Evolutionary conservation across 768 basidiomycete genomes (phyloP).

Genomic region (Pulveroboletus sp.): DNA sequence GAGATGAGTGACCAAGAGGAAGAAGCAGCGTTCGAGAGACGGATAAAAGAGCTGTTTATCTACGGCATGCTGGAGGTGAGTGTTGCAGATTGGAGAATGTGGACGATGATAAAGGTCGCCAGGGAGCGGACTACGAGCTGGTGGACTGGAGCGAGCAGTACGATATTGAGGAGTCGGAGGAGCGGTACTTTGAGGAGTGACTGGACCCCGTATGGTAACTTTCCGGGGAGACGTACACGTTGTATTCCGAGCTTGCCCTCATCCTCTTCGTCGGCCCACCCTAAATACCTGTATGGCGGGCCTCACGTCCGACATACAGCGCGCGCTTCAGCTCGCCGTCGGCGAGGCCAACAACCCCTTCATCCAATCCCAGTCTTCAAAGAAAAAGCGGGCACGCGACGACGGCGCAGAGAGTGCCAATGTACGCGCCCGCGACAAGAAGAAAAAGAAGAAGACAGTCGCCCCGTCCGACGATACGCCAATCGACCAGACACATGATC

Average conservation of each 20-base stretch:
- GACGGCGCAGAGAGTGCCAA: conserved; percentile 10
- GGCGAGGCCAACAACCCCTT: conserved; percentile 43
- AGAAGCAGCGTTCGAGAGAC: conserved; percentile 51
- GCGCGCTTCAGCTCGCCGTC: conserved; percentile 48
- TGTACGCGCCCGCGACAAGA: conserved; percentile 26
- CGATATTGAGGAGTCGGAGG: conserved; percentile 56
- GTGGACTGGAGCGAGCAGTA: conserved; percentile 75
- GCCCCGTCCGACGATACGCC: conserved; percentile 16
- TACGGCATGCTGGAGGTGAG: conserved; percentile 72
- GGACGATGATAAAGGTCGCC: conserved; percentile 6
- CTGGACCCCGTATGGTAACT: conserved; percentile 13
- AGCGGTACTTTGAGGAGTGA: conserved; percentile 72
- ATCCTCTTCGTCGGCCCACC: conserved; percentile 37
- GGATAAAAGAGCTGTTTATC: conserved; percentile 66
- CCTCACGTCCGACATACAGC: conserved; percentile 44
- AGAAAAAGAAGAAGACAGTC: conserved; percentile 33
- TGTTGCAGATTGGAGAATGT: not conserved
- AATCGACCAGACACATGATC: conserved; percentile 1
- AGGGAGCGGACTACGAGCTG: conserved; percentile 67
- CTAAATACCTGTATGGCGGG: conserved; percentile 35
- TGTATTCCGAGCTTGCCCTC: conserved; percentile 37
- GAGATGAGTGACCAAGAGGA: conserved; percentile 47
- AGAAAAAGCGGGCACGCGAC: conserved; percentile 34
- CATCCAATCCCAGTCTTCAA: conserved; percentile 26
- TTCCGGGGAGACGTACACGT: conserved; percentile 9